phyloP scores from a whole-genome alignment of 352 stramenopile genomes.

The Phytophthora litchii region DNA sequence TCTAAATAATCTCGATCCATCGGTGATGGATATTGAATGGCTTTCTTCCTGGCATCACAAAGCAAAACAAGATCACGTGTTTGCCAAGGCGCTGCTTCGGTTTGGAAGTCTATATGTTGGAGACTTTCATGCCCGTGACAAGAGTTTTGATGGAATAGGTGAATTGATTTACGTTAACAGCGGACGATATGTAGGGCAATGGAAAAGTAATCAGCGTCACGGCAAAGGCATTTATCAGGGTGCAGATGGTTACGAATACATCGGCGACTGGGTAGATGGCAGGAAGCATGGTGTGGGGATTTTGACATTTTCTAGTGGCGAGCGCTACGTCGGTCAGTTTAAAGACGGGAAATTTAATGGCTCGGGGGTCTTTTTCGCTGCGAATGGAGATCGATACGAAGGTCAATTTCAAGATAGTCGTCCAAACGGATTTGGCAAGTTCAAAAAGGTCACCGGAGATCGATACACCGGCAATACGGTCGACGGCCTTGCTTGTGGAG shows the following conservation, averaged over 20 bases:
- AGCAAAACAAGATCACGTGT: conserved; percentile 38
- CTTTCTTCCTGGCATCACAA: conserved; percentile 54
- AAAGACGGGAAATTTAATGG: conserved; percentile 78
- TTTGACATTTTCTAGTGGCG: conserved; percentile 76
- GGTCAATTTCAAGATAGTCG: conserved; percentile 56
- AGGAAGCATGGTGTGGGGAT: conserved; percentile 82
- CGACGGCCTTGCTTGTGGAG: conserved; percentile 66
- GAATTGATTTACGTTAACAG: conserved; percentile 87
- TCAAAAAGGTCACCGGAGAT: conserved; percentile 74
- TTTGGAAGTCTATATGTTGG: conserved; percentile 81
- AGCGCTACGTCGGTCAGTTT: conserved; percentile 89
- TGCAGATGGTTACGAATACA: conserved; percentile 59
- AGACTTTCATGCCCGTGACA: conserved; percentile 53
- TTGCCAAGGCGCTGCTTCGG: conserved; percentile 69
- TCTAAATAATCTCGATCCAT: conserved; percentile 38
- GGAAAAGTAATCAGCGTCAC: conserved; percentile 67
- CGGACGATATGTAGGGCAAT: conserved; percentile 87
- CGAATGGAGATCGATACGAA: conserved; percentile 88
- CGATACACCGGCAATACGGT: conserved; percentile 71
- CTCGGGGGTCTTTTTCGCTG: conserved; percentile 54
- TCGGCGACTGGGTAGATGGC: conserved; percentile 79
- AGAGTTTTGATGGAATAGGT: conserved; percentile 78
- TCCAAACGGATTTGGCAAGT: conserved; percentile 65
- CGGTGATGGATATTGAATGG: conserved; percentile 52
- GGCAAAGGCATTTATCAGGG: conserved; percentile 75